Percentiles rank a stretch among this genome's conserved stretches.
Evolutionary conservation across 169 alveolate genomes (phyloP).

Genomic region (Plasmodium knowlesi): DNA sequence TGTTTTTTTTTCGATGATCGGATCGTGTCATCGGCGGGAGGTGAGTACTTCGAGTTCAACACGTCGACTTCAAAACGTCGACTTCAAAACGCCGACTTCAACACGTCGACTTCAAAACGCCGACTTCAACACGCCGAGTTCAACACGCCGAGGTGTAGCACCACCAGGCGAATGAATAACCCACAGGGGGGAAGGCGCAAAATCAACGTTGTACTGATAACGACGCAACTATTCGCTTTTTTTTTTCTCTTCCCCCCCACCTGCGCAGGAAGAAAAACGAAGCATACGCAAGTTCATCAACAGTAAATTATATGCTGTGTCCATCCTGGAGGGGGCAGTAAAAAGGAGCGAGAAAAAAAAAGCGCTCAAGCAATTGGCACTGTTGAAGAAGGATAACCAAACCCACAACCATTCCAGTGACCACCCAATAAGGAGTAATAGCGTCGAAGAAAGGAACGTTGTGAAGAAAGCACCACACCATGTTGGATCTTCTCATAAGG

Average conservation of each 20-base stretch:
- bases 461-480: not conserved
- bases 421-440: not conserved
- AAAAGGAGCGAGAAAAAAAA: not conserved
- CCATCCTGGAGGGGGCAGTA: constrained; percentile 22
- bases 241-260: not conserved
- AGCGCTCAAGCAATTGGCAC: not conserved
- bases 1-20: constrained; percentile 19
- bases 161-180: not conserved
- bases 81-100: too few species aligned
- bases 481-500: not conserved
- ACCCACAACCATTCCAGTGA: not conserved
- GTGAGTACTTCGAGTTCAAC: not conserved
- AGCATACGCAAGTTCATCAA: constrained; percentile 30
- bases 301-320: constrained; percentile 20
- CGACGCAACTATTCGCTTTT: not conserved
- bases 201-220: not conserved
- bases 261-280: constrained; percentile 29
- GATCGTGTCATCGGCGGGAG: constrained; percentile 9
- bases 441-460: not conserved
- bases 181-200: not conserved
- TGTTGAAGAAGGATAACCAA: not conserved
- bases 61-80: too few species aligned
- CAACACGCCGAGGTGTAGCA: not conserved
- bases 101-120: not conserved
- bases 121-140: not conserved